Evolutionary conservation across 2,329 filamentous ascomycete species (phyloP).

Genomic region (Colletotrichum lupini): DNA sequence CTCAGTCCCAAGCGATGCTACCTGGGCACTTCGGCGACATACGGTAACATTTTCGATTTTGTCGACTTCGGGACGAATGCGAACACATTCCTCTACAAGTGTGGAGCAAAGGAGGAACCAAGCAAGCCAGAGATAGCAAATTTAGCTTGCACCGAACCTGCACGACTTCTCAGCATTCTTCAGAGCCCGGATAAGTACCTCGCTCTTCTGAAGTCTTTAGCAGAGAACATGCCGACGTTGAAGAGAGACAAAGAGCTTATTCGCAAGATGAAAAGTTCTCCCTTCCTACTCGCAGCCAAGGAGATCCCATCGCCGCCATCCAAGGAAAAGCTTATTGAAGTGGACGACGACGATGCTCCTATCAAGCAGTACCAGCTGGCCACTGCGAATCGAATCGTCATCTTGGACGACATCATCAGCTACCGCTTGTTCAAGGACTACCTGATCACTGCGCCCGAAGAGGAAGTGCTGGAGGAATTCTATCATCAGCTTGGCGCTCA

Average conservation of each 20-base stretch:
- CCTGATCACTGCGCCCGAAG: slow-evolving; percentile 88
- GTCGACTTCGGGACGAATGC: slow-evolving; percentile 91
- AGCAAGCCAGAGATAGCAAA: slow-evolving; percentile 86
- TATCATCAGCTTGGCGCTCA: slow-evolving; percentile 85
- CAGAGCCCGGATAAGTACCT: slow-evolving; percentile 89
- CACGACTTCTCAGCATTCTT: slow-evolving; percentile 81
- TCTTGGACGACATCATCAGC: slow-evolving; percentile 89
- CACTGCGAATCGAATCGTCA: slow-evolving; percentile 76
- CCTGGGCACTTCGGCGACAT: slow-evolving; percentile 76
- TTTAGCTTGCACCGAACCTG: slow-evolving; percentile 86
- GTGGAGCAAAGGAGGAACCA: slow-evolving; percentile 91
- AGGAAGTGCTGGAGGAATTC: slow-evolving; percentile 86
- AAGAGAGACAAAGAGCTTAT: slow-evolving; percentile 85
- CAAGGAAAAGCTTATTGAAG: slow-evolving; percentile 59
- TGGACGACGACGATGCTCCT: slow-evolving; percentile 70
- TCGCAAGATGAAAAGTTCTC: slow-evolving; percentile 77
- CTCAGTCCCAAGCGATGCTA: slow-evolving; percentile 82
- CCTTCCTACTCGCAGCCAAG: slow-evolving; percentile 85
- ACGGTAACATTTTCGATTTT: slow-evolving; percentile 95
- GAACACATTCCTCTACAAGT: slow-evolving; percentile 88
- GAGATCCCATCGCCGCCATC: slow-evolving; percentile 65
- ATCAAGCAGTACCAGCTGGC: slow-evolving; percentile 85
- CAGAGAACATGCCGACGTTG: slow-evolving; percentile 75
- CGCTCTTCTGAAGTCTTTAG: slow-evolving; percentile 81
- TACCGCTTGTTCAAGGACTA: slow-evolving; percentile 89